A percentile compares a stretch with the other conserved stretches of the same genome.
These are phyloP conservation scores for Polychytrium aggregatum DNA, from an alignment of 192 early-diverging fungal species.

Conservation along the genomic window DNA sequence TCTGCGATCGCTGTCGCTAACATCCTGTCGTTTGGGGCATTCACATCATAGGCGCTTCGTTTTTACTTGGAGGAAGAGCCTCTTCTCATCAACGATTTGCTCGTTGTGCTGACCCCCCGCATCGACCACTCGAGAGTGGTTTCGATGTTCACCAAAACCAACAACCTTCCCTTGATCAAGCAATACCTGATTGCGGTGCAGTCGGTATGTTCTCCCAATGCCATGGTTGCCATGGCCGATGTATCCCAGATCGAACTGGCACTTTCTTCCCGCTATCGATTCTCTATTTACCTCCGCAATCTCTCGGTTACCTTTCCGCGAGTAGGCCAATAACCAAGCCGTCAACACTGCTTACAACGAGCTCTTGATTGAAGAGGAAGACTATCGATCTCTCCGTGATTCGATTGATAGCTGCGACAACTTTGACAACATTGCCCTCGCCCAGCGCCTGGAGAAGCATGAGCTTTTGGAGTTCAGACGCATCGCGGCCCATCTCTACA, in stretches of 20 bases:
- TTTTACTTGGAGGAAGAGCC: conserved; percentile 98
- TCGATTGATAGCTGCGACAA: conserved; percentile 90
- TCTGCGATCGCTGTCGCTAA: too few species aligned
- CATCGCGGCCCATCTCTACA: conserved; percentile 92
- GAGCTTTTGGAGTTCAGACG: conserved; percentile 95
- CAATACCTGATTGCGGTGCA: conserved; percentile 94
- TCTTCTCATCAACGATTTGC: conserved; percentile 81
- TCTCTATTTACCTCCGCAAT: background rate
- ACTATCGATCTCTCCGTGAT: conserved; percentile 84
- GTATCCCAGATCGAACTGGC: background rate
- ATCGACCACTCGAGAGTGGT: conserved; percentile 97
- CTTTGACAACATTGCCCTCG: conserved; percentile 88
- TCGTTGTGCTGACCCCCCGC: conserved; percentile 75
- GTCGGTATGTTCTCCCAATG: conserved; percentile 25
- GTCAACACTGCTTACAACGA: conserved; percentile 96
- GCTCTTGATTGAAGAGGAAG: conserved; percentile 95
- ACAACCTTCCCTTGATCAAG: conserved; percentile 95
- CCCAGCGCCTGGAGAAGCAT: conserved; percentile 88
- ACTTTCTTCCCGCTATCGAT: background rate
- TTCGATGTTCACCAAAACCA: conserved; percentile 93
- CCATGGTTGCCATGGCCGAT: background rate
- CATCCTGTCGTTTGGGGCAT: too few species aligned
- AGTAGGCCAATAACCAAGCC: conserved; percentile 75
- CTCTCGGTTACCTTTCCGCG: background rate
- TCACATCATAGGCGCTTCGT: conserved; percentile 69